Base-by-base conservation (phyloP, 176 grass and related monocot species). In the Neostapfia colusana region DNA sequence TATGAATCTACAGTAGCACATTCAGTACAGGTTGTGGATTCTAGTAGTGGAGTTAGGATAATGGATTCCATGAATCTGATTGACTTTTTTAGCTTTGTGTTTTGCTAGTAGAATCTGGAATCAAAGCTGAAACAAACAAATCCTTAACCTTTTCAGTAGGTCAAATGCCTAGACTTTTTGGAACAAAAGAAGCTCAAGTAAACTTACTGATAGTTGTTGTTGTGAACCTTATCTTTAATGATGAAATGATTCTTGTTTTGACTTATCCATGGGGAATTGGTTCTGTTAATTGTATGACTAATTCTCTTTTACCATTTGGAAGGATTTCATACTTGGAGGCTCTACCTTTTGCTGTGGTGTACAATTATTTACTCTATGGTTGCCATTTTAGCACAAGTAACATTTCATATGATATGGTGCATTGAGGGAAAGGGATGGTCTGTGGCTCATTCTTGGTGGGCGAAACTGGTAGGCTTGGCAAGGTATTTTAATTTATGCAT, bases 321-420 rank as follows among this genome's bases (percentile, higher is more conserved):
- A 97, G 95, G 91, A 44, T 88, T 78, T 89, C 44, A 20, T 53
- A 85, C 85, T 79, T 88, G 89, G 91, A 98, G 81, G 82, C 65
- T 90, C 65, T 84, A 92, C 79, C 39, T 83, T 59, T 75, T 89
- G 67, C 72, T 79, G 62, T 91, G 86, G 82, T 89, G 78, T 90
- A 90, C 84, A 70, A 69, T 98, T 69, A 80, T 92, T 82, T 93
- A 92, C 73, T 98, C 95, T 69, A 58, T 82, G 28, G 72, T 98
- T 84, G 87, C 87, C 20, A 91, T 89, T 70, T 76, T 93, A 74
- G 89, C 79, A 9, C 89, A 98, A 91, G 73, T 84, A 54, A 83
- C 67, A 18, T 93, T 98, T 86, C 84, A 93, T 86, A 79, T 91
- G 82, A 60, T 93, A 74, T 97, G 95, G 91, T 87, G 67, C 70